These are phyloP conservation scores for Aspergillus costaricaensis DNA, from an alignment of 2,329 filamentous ascomycete species.

Conservation along the genomic window DNA sequence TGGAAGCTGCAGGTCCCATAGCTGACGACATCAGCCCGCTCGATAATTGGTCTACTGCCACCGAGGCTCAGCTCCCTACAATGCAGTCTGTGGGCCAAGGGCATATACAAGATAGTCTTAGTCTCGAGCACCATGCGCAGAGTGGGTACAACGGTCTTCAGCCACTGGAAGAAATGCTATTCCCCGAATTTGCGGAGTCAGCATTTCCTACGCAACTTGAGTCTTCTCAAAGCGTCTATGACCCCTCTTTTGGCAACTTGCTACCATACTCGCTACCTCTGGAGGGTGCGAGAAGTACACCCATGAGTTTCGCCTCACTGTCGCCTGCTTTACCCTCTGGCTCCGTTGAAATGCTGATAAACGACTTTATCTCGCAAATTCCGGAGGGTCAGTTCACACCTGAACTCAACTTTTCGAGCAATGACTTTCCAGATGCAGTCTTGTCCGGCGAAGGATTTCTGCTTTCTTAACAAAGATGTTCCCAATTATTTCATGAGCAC, in stretches of 20 bases:
- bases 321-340: constrained; percentile 7
- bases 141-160: background rate
- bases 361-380: constrained; percentile 13
- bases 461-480: background rate
- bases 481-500: background rate
- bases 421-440: constrained; percentile 2
- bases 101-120: background rate
- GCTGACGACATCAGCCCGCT: background rate
- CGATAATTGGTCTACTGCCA: background rate
- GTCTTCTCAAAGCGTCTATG: background rate
- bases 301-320: background rate
- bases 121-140: background rate
- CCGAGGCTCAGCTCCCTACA: background rate
- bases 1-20: background rate
- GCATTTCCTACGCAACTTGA: background rate
- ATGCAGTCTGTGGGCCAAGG: background rate
- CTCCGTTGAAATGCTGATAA: constrained; percentile 12
- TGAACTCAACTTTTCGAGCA: background rate
- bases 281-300: background rate
- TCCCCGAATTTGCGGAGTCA: background rate
- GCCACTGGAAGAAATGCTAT: background rate
- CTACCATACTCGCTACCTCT: background rate
- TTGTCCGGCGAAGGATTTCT: constrained; percentile 1
- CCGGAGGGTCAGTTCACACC: background rate
- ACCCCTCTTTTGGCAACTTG: background rate